Conservation (phyloP, 2,329 filamentous ascomycete genomes). For the Arthrobotrys sphaeroides region DNA sequence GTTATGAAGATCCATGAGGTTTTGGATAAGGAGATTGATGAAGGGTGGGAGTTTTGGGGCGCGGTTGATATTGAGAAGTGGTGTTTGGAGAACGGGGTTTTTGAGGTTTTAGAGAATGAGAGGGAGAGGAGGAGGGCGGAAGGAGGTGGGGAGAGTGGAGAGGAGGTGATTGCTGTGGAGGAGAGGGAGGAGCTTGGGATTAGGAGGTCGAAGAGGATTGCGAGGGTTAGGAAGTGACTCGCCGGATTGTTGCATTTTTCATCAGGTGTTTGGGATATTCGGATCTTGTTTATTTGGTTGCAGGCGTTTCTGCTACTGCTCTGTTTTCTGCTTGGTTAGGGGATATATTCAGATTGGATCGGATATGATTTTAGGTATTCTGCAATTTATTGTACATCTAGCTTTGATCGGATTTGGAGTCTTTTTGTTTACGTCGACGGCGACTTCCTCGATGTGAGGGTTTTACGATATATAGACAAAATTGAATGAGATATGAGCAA, state of each 20-base stretch:
- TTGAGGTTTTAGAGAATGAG: constrained; percentile 25
- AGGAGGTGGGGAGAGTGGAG: neutral
- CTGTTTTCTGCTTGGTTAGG: too few relatives aligned
- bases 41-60: constrained; percentile 6
- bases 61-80: constrained; percentile 35
- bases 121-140: constrained; percentile 11
- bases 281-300: neutral
- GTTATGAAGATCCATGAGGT: constrained; percentile 32
- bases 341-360: too few relatives aligned
- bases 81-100: constrained; percentile 25
- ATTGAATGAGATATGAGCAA: too few relatives aligned
- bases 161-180: neutral
- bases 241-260: neutral
- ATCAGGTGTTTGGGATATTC: neutral
- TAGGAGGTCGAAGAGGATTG: neutral
- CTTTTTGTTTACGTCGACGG: too few relatives aligned
- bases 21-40: constrained; percentile 39
- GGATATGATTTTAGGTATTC: too few relatives aligned
- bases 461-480: too few relatives aligned
- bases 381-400: too few relatives aligned
- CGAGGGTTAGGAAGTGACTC: neutral
- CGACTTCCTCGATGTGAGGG: too few relatives aligned
- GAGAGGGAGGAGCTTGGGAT: neutral
- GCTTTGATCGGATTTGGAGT: too few relatives aligned
- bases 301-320: too few relatives aligned